These are phyloP conservation scores for Lenwebbia sp. DNA, from an alignment of 345 rosid species.

Conservation along the genomic window DNA sequence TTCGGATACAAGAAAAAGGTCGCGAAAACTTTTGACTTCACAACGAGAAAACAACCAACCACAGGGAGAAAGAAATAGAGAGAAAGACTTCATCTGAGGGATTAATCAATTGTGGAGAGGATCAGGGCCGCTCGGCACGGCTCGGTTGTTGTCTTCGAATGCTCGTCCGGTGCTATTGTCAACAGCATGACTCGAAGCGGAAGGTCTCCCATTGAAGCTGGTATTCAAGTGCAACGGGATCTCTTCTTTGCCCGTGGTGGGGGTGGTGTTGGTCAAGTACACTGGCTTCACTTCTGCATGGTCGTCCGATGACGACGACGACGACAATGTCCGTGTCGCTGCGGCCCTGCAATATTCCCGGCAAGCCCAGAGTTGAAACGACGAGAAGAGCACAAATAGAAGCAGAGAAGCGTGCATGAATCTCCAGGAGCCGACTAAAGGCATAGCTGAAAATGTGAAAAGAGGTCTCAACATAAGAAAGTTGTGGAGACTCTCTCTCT, in stretches of 20 bases:
- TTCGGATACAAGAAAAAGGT: not conserved
- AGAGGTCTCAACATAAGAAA: not conserved
- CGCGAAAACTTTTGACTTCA: not conserved
- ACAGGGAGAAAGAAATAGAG: not conserved
- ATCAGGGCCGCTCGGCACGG: conserved; percentile 13
- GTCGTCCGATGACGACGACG: not conserved
- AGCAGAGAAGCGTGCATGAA: not conserved
- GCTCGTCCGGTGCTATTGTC: not conserved
- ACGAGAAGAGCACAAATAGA: not conserved
- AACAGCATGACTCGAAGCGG: not conserved
- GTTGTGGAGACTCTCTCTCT: not conserved
- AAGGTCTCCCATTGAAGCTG: not conserved
- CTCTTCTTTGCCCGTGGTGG: not conserved
- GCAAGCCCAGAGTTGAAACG: not conserved
- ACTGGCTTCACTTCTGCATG: not conserved
- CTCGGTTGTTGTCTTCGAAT: not conserved
- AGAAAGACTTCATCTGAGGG: not conserved
- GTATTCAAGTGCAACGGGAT: not conserved
- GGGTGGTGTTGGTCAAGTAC: not conserved
- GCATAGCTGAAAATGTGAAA: not conserved
- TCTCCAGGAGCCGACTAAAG: not conserved
- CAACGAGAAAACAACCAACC: not conserved
- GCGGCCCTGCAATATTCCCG: not conserved
- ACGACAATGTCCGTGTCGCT: not conserved
- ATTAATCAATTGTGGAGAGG: conserved; percentile 9